Evolutionary conservation across 2,329 filamentous ascomycete species (phyloP).

Genomic region (Microdochium nivale): DNA sequence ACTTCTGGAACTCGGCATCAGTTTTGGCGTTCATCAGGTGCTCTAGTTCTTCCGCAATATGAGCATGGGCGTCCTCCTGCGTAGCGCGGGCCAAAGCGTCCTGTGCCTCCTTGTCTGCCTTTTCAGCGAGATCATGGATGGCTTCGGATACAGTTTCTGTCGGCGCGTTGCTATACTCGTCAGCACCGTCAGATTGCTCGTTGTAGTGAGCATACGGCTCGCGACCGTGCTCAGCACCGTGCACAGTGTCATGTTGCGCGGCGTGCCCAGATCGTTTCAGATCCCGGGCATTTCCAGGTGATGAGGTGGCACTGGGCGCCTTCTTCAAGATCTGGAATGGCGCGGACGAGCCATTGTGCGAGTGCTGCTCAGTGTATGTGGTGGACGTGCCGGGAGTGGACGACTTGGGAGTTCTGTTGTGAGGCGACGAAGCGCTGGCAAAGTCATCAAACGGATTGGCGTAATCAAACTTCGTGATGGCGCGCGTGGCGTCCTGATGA

Average conservation of each 20-base stretch:
- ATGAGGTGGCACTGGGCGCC: constrained; percentile 26
- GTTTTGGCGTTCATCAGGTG: constrained; percentile 42
- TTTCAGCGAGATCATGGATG: constrained; percentile 53
- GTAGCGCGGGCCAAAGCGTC: constrained; percentile 54
- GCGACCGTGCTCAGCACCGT: background rate
- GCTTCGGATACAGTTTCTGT: constrained; percentile 66
- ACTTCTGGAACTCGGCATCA: constrained; percentile 44
- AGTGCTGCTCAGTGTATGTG: constrained; percentile 15
- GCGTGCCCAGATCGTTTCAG: constrained; percentile 19
- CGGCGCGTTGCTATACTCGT: constrained; percentile 15
- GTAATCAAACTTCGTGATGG: constrained; percentile 23
- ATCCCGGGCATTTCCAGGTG: constrained; percentile 29
- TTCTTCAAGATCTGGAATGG: constrained; percentile 44
- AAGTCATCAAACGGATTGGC: constrained; percentile 33
- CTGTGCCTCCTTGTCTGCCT: constrained; percentile 46
- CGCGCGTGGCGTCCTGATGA: constrained; percentile 13
- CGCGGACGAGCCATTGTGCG: constrained; percentile 20
- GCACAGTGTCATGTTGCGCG: background rate
- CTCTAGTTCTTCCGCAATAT: constrained; percentile 39
- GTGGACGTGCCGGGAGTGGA: constrained; percentile 20
- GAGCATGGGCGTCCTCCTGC: constrained; percentile 36
- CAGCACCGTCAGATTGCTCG: background rate
- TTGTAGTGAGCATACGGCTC: background rate
- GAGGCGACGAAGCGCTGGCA: constrained; percentile 25
- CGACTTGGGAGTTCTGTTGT: constrained; percentile 31